These are phyloP conservation scores for Moesziomyces antarcticus DNA, from an alignment of 1,284 basidiomycete genomes.

Conservation along the genomic window DNA sequence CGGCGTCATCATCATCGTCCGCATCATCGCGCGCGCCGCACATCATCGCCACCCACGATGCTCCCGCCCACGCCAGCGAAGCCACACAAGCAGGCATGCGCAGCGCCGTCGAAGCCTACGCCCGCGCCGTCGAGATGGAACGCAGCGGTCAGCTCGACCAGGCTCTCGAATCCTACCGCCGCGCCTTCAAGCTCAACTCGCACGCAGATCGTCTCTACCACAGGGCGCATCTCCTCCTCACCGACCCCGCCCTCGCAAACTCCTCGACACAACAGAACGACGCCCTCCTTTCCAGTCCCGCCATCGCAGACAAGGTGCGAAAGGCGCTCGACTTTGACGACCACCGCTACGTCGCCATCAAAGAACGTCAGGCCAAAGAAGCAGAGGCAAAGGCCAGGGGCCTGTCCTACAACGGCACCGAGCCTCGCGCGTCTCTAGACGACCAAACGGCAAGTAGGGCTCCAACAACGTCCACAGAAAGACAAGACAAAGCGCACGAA, in stretches of 20 bases:
- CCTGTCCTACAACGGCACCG: constrained; percentile 4
- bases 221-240: constrained; percentile 49
- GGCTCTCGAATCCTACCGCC: constrained; percentile 51
- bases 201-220: constrained; percentile 57
- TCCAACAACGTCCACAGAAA: neutral
- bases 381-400: constrained; percentile 32
- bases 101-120: constrained; percentile 52
- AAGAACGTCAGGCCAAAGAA: constrained; percentile 32
- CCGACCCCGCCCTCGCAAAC: constrained; percentile 31
- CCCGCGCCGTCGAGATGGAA: constrained; percentile 54
- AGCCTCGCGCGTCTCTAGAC: neutral
- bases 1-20: constrained; percentile 5
- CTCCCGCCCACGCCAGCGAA: constrained; percentile 29
- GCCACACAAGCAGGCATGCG: constrained; percentile 36
- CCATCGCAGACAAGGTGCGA: constrained; percentile 51
- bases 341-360: constrained; percentile 47
- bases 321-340: constrained; percentile 54
- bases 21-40: constrained; percentile 10
- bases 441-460: too few species aligned
- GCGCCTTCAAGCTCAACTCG: constrained; percentile 56
- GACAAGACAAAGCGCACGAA: constrained; percentile 8
- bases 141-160: constrained; percentile 51
- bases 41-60: constrained; percentile 26
- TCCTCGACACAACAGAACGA: constrained; percentile 31
- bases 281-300: constrained; percentile 38